phyloP scores from a whole-genome alignment of 768 basidiomycete species.

The Clavaria fumosa region DNA sequence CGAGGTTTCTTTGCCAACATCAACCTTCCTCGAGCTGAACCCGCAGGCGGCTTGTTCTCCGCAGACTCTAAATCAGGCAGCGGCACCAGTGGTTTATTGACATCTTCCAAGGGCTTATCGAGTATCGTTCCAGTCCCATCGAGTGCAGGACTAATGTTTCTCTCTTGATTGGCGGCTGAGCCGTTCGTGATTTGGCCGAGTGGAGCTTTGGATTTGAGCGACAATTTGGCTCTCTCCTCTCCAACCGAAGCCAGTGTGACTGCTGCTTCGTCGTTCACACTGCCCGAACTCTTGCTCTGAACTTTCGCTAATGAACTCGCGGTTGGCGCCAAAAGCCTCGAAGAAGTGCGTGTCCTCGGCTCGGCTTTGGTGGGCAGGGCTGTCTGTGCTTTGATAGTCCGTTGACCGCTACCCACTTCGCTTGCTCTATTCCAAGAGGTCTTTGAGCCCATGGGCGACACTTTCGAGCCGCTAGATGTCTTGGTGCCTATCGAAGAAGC shows the following conservation, averaged over 20 bases:
- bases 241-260: slow-evolving; percentile 7
- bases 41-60: slow-evolving; percentile 15
- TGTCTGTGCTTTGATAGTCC: no score
- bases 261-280: neutral
- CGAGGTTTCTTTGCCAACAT: slow-evolving; percentile 34
- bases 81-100: slow-evolving; percentile 35
- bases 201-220: neutral
- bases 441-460: neutral
- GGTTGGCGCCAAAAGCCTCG: slow-evolving; percentile 54
- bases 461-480: no score
- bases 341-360: slow-evolving; percentile 17
- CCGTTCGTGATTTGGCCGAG: slow-evolving; percentile 21
- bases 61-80: slow-evolving; percentile 24
- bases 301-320: slow-evolving; percentile 62
- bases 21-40: no score
- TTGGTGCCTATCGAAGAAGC: no score
- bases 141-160: slow-evolving; percentile 15
- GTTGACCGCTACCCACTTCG: no score
- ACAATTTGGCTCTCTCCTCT: slow-evolving; percentile 8
- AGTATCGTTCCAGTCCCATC: no score
- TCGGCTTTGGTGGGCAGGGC: no score
- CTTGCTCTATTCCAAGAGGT: no score
- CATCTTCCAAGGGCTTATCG: slow-evolving; percentile 27
- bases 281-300: slow-evolving; percentile 11
- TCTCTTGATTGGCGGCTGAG: slow-evolving; percentile 7